Evolutionary conservation across 2,329 filamentous ascomycete species (phyloP), one percentile per base, ranked within the genome.

Genomic region (Mycosphaerella sp.): DNA sequence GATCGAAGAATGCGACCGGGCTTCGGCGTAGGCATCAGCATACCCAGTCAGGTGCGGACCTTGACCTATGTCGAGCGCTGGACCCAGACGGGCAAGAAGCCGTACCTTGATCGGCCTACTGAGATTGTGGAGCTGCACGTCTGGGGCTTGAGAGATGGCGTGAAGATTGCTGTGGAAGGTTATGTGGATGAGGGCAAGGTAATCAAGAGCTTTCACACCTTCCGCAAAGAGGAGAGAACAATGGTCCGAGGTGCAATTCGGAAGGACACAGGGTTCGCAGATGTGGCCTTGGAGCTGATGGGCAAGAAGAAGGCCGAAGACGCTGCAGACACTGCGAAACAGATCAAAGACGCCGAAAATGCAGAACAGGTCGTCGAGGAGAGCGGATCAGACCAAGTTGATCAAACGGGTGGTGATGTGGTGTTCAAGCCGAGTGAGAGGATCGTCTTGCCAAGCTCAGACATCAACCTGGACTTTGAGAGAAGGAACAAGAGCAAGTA

Each of bases 381-480:
- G 21, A 48, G 43, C 4, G 47, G 26, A 48, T 56, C 36, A 43
- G 55, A 34, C 47, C 52, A 45, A 42, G 60, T 75, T 31, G 78
- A 84, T 4, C 43, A 45, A 61, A 73, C 79, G 0, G 83, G 83
- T 31, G 84, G 86, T 26, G 85, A 85, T 2, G 86, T 95, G 40
- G 84, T 96, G 29, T 87, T 96, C 66, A 85, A 83, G 42, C 89
- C 93, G 0, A 72, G 74, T 0, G 74, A 76, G 3, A 84, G 84
- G 0, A 75, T 97, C 4, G 78, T 85, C 6, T 72, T 97, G 0
- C 83, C 86, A 0, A 87, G 84, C 45, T 90, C 86, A 68, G 93
- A 97, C 66, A 79, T 97, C 62, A 95, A 95, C 69, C 87, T 97
- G 60, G 85, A 90, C 47, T 83, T 96, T 23, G 91, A 97, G 72